Base-by-base conservation (phyloP, 139 green algal genomes). In the Dunaliella primolecta region DNA sequence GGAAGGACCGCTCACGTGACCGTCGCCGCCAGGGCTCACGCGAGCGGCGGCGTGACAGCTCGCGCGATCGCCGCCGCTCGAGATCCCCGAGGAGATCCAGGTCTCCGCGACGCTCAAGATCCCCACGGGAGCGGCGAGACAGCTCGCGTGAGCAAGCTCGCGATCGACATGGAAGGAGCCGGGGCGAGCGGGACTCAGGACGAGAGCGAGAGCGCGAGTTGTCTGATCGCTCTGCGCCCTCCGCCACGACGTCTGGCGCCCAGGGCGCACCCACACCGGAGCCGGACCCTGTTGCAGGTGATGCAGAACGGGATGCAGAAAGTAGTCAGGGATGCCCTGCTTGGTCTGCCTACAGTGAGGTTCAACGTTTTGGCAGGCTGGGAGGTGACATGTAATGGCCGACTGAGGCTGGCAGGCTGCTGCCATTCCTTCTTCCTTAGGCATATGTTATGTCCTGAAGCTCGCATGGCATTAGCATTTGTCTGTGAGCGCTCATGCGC, bases 121-220 rank as follows among this genome's bases (percentile, higher is more conserved):
- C n/a, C n/a, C n/a, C n/a, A n/a, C n/a, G n/a, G n/a, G n/a, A n/a
- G n/a, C n/a, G n/a, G n/a, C 77, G 84, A 1, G 78, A 81, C 78
- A 81, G 84, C 57, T 78, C 78, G 0, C 75, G 83, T 29, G 72
- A 81, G n/a, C 15, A 88, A 83, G 71, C 33, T 35, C 79, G 81
- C 3, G 76, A 86, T 72, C 23, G 84, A 3, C 80, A 90, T 30
- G 81, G 70, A 33, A 31, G 84, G 36, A 83, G 46, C n/a, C n/a
- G n/a, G n/a, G n/a, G n/a, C n/a, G n/a, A n/a, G 46, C 46, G 84
- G 11, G 81, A 85, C 30, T n/a, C n/a, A n/a, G n/a, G n/a, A n/a
- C 80, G 86, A 0, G 37, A 81, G 29, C 30, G 36, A 0, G 81
- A 81, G 25, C 80, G 88, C 20, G 85, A 77, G 25, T 35, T 75